phyloP scores from a whole-genome alignment of 129 eudicot genomes.

The Arctium minus region DNA sequence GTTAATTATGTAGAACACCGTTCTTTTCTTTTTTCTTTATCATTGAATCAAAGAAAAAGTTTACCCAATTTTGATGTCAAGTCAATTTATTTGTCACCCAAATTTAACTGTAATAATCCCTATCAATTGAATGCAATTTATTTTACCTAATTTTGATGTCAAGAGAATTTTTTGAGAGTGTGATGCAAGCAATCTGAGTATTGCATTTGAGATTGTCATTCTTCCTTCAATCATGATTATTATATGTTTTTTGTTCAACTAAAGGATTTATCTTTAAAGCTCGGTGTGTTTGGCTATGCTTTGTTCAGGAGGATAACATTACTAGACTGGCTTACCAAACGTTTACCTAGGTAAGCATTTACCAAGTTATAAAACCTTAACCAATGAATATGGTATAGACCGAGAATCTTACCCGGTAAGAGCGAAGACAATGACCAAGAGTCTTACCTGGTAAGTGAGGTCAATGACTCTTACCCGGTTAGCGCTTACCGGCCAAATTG shows the following conservation, averaged over 20 bases:
- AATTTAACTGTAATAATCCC: background rate
- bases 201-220: background rate
- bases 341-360: background rate
- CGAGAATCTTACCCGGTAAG: no score
- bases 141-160: no score
- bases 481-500: no score
- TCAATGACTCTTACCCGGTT: no score
- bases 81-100: background rate
- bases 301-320: slow-evolving; percentile 52
- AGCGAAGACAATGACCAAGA: no score
- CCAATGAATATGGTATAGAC: no score
- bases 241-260: background rate
- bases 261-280: background rate
- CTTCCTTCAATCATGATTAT: background rate
- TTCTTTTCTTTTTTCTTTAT: background rate
- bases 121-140: background rate
- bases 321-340: slow-evolving; percentile 46
- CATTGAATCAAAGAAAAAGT: background rate
- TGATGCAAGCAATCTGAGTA: slow-evolving; percentile 34
- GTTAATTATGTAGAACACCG: no score
- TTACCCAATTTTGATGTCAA: background rate
- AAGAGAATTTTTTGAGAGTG: slow-evolving; percentile 45
- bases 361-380: no score
- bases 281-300: slow-evolving; percentile 50
- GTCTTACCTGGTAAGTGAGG: no score